Evolutionary conservation across 2,329 filamentous ascomycete species (phyloP).

Genomic region (Fusarium udum): DNA sequence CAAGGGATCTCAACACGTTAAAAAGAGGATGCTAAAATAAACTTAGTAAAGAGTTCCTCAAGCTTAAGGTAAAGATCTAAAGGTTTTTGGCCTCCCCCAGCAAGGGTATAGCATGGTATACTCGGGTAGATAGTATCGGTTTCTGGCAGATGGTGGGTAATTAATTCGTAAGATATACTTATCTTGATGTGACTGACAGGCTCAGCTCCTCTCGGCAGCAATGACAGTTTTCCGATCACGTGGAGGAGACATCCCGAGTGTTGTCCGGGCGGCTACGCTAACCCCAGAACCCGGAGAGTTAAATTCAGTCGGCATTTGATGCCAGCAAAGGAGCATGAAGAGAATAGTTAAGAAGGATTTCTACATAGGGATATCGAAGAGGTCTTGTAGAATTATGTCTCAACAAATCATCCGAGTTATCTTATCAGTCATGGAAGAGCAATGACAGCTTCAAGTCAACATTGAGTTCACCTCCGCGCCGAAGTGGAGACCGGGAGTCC

Average conservation of each 20-base stretch:
- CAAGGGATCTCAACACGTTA: no score
- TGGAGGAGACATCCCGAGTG: background rate
- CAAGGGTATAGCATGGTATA: no score
- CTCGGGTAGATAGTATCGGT: no score
- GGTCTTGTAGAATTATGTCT: fast-evolving
- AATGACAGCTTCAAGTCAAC: fast-evolving
- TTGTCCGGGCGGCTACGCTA: conserved; percentile 3
- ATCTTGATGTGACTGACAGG: background rate
- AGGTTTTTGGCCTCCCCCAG: no score
- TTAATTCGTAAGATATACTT: no score
- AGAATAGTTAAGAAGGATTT: fast-evolving
- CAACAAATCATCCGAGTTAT: fast-evolving
- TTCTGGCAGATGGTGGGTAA: no score
- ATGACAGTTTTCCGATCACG: conserved; percentile 21
- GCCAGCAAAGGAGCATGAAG: fast-evolving
- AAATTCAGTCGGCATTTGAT: background rate
- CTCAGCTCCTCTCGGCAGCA: background rate
- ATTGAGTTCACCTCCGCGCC: background rate
- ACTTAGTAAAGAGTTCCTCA: no score
- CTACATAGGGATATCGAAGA: no score
- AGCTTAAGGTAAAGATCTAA: no score
- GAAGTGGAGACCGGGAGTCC: conserved; percentile 14
- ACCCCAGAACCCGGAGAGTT: background rate
- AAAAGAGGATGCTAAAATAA: no score
- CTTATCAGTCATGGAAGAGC: background rate